Evolutionary conservation across 345 rosid species (phyloP).

Genomic region (Pugionium cornutum): DNA sequence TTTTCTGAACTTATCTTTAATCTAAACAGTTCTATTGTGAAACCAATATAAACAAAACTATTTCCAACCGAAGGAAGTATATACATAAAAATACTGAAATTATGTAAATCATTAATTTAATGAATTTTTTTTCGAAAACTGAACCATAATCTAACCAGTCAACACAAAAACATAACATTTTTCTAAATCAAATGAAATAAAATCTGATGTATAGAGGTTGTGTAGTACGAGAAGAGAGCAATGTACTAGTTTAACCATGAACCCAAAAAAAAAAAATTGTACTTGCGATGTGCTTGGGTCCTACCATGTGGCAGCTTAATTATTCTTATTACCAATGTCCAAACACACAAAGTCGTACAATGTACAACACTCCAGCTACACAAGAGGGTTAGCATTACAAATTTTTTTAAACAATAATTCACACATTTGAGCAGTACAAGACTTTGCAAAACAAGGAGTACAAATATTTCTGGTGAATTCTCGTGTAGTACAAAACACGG

Average conservation of each 20-base stretch:
- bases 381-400: constrained; percentile 3
- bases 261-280: background rate
- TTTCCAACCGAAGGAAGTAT: background rate
- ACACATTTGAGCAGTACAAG: constrained; percentile 20
- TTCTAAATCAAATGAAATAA: background rate
- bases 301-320: constrained; percentile 39
- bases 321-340: constrained; percentile 16
- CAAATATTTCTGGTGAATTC: constrained; percentile 16
- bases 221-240: constrained; percentile 15
- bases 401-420: background rate
- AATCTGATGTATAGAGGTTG: background rate
- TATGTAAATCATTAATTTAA: too few species aligned
- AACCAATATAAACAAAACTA: background rate
- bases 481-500: constrained; percentile 36
- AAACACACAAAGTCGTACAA: constrained; percentile 17
- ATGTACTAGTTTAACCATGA: constrained; percentile 8
- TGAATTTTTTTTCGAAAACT: background rate
- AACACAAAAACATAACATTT: background rate
- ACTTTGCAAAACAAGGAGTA: constrained; percentile 28
- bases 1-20: background rate
- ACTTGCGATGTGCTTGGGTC: constrained; percentile 31
- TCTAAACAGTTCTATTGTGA: background rate
- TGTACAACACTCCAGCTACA: background rate
- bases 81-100: background rate
- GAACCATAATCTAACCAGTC: background rate